Evolutionary conservation across 768 basidiomycete genomes (phyloP).

Genomic region (Crepidotus variabilis): DNA sequence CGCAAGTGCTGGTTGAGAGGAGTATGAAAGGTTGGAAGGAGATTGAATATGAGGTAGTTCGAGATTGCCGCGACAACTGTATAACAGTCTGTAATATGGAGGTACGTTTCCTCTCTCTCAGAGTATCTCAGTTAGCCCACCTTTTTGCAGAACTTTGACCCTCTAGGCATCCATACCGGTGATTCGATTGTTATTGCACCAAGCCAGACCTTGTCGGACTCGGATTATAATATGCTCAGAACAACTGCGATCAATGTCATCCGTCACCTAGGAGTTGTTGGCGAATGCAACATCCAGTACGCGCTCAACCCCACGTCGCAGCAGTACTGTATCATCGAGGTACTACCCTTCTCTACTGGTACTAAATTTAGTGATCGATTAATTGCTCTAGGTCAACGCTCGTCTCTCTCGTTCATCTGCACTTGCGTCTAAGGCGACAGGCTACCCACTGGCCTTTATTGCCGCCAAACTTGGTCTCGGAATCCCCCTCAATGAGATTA

Average conservation of each 20-base stretch:
- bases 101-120: conserved; percentile 46
- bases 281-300: conserved; percentile 99
- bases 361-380: neutral
- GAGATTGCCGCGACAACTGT: conserved; percentile 97
- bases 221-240: conserved; percentile 99
- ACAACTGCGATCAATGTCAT: conserved; percentile 98
- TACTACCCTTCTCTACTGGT: conserved; percentile 20
- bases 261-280: conserved; percentile 95
- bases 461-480: conserved; percentile 97
- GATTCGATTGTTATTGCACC: conserved; percentile 98
- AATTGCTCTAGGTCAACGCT: conserved; percentile 66
- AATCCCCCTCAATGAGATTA: conserved; percentile 96
- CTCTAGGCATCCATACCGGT: conserved; percentile 96
- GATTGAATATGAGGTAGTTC: conserved; percentile 98
- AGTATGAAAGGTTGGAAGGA: conserved; percentile 99
- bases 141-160: conserved; percentile 93
- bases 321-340: conserved; percentile 99
- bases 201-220: conserved; percentile 96
- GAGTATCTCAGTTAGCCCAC: too few relatives aligned
- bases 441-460: conserved; percentile 97
- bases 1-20: conserved; percentile 98
- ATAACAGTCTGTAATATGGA: conserved; percentile 99
- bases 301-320: conserved; percentile 93
- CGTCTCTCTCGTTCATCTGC: conserved; percentile 97
- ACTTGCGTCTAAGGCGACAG: conserved; percentile 96